A percentile compares a stretch with the other conserved stretches of the same genome.
Evolutionary conservation across 306 rosid genomes (phyloP).

Genomic region (Lathyrus tuberosus): DNA sequence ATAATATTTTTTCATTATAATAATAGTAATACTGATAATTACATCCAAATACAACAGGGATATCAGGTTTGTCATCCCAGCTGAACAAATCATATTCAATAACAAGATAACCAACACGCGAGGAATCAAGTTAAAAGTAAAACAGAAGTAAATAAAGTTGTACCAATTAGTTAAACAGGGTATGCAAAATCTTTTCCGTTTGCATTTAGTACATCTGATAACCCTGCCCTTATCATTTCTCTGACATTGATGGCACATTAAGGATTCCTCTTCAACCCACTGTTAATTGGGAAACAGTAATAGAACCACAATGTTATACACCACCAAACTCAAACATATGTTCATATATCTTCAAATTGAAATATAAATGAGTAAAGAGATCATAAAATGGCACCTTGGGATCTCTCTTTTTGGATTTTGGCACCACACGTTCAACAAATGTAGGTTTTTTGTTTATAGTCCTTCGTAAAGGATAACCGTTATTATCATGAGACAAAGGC

Average conservation of each 20-base stretch:
- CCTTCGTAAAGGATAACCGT: slow-evolving; percentile 2
- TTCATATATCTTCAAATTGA: slow-evolving; percentile 2
- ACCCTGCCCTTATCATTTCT: slow-evolving; percentile 81
- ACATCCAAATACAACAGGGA: background rate
- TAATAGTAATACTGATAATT: slow-evolving; percentile 1
- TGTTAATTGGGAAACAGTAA: slow-evolving; percentile 37
- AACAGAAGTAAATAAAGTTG: background rate
- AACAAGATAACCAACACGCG: background rate
- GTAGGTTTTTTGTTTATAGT: background rate
- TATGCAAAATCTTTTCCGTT: slow-evolving; percentile 61
- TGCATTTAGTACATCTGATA: slow-evolving; percentile 56
- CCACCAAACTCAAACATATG: slow-evolving; percentile 8
- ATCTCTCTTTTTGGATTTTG: background rate
- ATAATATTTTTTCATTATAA: slow-evolving; percentile 41
- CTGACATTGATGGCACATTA: slow-evolving; percentile 94
- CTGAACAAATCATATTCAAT: background rate
- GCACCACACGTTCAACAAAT: background rate
- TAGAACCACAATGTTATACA: background rate
- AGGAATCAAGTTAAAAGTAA: background rate
- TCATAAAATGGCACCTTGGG: slow-evolving; percentile 28
- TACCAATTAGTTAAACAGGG: slow-evolving; percentile 65
- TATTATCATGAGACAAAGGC: background rate
- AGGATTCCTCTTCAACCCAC: slow-evolving; percentile 50
- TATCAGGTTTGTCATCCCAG: background rate
- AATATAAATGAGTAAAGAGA: background rate